Evolutionary conservation across 129 eudicot species (phyloP).

Genomic region (Tanacetum coccineum): DNA sequence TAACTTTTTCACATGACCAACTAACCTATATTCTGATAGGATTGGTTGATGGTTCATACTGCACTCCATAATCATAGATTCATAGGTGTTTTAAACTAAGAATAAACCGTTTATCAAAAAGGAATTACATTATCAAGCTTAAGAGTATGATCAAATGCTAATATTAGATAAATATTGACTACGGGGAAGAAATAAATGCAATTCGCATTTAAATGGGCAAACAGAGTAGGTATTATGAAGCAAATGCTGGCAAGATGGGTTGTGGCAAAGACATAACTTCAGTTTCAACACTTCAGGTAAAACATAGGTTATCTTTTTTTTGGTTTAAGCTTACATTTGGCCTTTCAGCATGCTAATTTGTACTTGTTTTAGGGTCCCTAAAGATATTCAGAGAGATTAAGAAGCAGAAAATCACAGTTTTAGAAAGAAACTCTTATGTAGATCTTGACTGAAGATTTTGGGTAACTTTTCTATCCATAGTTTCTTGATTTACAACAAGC

Average conservation of each 20-base stretch:
- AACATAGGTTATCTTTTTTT: conserved; percentile 8
- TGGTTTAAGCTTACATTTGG: conserved; percentile 11
- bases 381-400: not conserved
- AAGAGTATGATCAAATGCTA: not conserved
- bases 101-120: not conserved
- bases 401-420: not conserved
- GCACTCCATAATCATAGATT: not conserved
- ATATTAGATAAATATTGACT: not conserved
- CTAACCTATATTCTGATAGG: not conserved
- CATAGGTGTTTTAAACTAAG: not conserved
- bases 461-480: conserved; percentile 13
- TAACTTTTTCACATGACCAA: not conserved
- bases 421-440: not conserved
- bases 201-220: conserved; percentile 3
- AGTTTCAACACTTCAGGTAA: conserved; percentile 19
- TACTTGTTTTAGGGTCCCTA: conserved; percentile 23
- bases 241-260: not conserved
- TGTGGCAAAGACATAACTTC: conserved; percentile 20
- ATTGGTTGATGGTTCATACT: not conserved
- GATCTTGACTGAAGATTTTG: conserved; percentile 5
- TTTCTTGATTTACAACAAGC: conserved; percentile 1
- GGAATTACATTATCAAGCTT: conserved; percentile 5
- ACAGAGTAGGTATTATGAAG: not conserved
- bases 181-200: conserved; percentile 4
- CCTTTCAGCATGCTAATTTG: conserved; percentile 21